Conservation (phyloP, 2,329 filamentous ascomycete species). For the Apiospora aurea region DNA sequence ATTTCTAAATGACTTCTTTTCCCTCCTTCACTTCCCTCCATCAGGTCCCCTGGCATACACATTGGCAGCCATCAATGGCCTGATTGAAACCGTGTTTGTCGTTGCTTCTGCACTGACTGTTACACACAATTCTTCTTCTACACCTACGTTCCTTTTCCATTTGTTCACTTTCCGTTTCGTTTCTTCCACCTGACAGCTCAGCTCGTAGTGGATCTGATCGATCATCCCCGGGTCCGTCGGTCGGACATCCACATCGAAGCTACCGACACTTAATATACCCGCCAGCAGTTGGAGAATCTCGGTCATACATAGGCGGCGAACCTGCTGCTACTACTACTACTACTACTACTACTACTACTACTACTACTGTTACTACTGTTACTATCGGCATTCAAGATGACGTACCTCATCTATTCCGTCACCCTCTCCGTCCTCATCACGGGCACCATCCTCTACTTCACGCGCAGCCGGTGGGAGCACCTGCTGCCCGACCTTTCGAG, state of each 20-base stretch:
- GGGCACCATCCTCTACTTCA: slow-evolving; percentile 81
- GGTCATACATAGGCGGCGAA: not conserved
- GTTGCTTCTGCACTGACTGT: slow-evolving; percentile 28
- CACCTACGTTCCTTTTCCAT: slow-evolving; percentile 21
- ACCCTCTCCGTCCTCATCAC: slow-evolving; percentile 74
- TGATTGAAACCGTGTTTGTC: slow-evolving; percentile 22
- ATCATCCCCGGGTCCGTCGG: slow-evolving; percentile 17
- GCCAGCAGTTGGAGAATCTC: not conserved
- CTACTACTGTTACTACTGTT: not conserved
- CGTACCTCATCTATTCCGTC: slow-evolving; percentile 80
- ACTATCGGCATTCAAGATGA: slow-evolving; percentile 58
- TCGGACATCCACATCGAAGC: slow-evolving; percentile 11
- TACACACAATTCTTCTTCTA: slow-evolving; percentile 23
- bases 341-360: no score
- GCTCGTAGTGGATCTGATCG: slow-evolving; percentile 1
- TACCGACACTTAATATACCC: not conserved
- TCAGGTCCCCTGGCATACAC: slow-evolving; percentile 2
- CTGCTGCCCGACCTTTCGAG: slow-evolving; percentile 67
- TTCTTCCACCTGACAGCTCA: slow-evolving; percentile 8
- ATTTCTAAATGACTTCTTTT: not conserved
- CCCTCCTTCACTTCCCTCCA: slow-evolving; percentile 4
- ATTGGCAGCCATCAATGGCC: slow-evolving; percentile 26
- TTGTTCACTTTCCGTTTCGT: slow-evolving; percentile 23
- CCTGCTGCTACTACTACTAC: no score
- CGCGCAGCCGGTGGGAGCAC: slow-evolving; percentile 78